phyloP scores from a whole-genome alignment of 2,329 filamentous ascomycete genomes.

The Fonsecaea nubica region DNA sequence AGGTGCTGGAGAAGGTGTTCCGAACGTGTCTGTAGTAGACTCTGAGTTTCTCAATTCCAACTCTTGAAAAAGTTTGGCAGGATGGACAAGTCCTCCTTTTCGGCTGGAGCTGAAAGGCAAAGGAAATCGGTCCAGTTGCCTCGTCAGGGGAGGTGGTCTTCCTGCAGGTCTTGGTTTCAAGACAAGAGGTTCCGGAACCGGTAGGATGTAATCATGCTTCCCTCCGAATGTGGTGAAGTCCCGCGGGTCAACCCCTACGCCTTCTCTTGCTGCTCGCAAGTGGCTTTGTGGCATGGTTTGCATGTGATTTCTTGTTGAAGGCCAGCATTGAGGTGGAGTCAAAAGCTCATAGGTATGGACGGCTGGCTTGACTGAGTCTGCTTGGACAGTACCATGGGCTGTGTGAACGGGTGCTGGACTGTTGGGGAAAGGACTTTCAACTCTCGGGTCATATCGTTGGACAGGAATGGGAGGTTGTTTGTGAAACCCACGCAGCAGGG shows the following conservation, averaged over 20 bases:
- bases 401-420: slow-evolving; percentile 19
- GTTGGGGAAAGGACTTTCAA: slow-evolving; percentile 34
- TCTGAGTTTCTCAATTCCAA: slow-evolving; percentile 22
- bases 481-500: slow-evolving; percentile 28
- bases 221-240: slow-evolving; percentile 18
- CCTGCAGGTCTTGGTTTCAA: slow-evolving; percentile 37
- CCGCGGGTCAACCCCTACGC: slow-evolving; percentile 10
- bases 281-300: not conserved
- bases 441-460: slow-evolving; percentile 34
- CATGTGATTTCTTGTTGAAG: slow-evolving; percentile 4
- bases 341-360: slow-evolving; percentile 31
- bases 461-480: slow-evolving; percentile 20
- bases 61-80: slow-evolving; percentile 35
- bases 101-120: slow-evolving; percentile 18
- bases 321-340: slow-evolving; percentile 25
- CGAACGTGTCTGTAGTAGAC: slow-evolving; percentile 14
- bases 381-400: not conserved
- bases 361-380: not conserved
- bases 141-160: slow-evolving; percentile 35
- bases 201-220: slow-evolving; percentile 36
- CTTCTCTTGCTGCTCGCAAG: slow-evolving; percentile 6
- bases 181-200: slow-evolving; percentile 36
- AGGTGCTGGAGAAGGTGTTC: slow-evolving; percentile 26
- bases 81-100: slow-evolving; percentile 30
- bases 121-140: slow-evolving; percentile 36